These are phyloP conservation scores for Caryopteris hybrid DNA, from an alignment of 305 asterid species.

Conservation along the genomic window DNA sequence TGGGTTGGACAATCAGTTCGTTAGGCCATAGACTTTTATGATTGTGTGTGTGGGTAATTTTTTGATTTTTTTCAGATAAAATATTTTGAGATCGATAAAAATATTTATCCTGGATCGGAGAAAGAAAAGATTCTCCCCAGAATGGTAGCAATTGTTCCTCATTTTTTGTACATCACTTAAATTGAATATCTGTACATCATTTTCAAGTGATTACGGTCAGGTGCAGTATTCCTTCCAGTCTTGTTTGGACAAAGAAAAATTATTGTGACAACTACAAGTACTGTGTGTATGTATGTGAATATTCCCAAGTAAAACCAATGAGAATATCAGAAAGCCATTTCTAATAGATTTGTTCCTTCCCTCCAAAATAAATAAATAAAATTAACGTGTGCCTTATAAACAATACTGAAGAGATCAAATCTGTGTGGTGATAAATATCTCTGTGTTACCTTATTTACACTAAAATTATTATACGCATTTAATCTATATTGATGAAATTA, in stretches of 20 bases:
- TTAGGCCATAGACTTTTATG: too few relatives aligned
- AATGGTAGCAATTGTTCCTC: not conserved
- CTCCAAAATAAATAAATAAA: too few relatives aligned
- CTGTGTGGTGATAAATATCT: conserved; percentile 20
- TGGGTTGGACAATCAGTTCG: too few relatives aligned
- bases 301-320: not conserved
- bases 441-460: too few relatives aligned
- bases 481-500: too few relatives aligned
- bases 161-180: not conserved
- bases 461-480: too few relatives aligned
- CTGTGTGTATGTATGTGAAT: not conserved
- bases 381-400: conserved; percentile 12
- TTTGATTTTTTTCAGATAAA: too few relatives aligned
- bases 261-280: not conserved
- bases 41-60: too few relatives aligned
- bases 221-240: not conserved
- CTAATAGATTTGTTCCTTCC: conserved; percentile 12
- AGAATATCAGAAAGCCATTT: not conserved
- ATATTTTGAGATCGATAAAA: too few relatives aligned
- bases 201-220: conserved; percentile 13
- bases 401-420: conserved; percentile 14
- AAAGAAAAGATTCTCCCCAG: too few relatives aligned
- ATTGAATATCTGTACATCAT: too few relatives aligned
- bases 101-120: too few relatives aligned
- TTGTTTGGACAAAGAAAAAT: not conserved